These are phyloP conservation scores for Nothophoma quercina DNA, from an alignment of 2,329 filamentous ascomycete species.

Conservation along the genomic window DNA sequence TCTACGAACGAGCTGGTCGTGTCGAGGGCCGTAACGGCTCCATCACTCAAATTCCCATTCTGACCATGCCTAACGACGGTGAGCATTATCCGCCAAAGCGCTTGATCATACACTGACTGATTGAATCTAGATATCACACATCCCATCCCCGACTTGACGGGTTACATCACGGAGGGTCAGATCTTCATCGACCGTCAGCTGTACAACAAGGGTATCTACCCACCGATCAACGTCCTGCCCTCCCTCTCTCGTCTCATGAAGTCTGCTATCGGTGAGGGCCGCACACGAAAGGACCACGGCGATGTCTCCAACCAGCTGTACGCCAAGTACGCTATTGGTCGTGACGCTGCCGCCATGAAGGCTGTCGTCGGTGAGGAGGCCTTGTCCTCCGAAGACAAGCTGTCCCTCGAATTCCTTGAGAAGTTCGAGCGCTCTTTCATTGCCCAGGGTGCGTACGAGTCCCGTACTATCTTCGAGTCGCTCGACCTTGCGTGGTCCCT, in stretches of 20 bases:
- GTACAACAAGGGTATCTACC: slow-evolving; percentile 96
- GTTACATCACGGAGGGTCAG: slow-evolving; percentile 98
- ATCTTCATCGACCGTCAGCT: slow-evolving; percentile 96
- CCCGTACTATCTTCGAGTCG: slow-evolving; percentile 88
- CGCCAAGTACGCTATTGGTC: slow-evolving; percentile 98
- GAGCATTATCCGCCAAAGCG: slow-evolving; percentile 23
- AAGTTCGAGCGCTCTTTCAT: slow-evolving; percentile 99
- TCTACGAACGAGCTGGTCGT: slow-evolving; percentile 98
- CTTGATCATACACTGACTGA: slow-evolving; percentile 20
- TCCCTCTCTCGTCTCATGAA: slow-evolving; percentile 99
- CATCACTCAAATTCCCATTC: slow-evolving; percentile 97
- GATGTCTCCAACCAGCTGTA: slow-evolving; percentile 99
- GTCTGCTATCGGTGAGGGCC: slow-evolving; percentile 96
- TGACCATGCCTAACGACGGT: slow-evolving; percentile 99
- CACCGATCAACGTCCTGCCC: slow-evolving; percentile 97
- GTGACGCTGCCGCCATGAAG: slow-evolving; percentile 98
- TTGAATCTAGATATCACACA: slow-evolving; percentile 83
- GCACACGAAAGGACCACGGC: slow-evolving; percentile 95
- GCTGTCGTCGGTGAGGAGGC: slow-evolving; percentile 99
- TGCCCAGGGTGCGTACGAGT: slow-evolving; percentile 89
- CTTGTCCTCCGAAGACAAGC: slow-evolving; percentile 92
- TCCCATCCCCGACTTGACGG: slow-evolving; percentile 97
- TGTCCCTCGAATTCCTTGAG: slow-evolving; percentile 96
- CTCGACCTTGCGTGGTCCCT: slow-evolving; percentile 96
- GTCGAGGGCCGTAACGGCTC: slow-evolving; percentile 96